Conservation (phyloP, 768 basidiomycete species). For the Auricularia cornea region DNA sequence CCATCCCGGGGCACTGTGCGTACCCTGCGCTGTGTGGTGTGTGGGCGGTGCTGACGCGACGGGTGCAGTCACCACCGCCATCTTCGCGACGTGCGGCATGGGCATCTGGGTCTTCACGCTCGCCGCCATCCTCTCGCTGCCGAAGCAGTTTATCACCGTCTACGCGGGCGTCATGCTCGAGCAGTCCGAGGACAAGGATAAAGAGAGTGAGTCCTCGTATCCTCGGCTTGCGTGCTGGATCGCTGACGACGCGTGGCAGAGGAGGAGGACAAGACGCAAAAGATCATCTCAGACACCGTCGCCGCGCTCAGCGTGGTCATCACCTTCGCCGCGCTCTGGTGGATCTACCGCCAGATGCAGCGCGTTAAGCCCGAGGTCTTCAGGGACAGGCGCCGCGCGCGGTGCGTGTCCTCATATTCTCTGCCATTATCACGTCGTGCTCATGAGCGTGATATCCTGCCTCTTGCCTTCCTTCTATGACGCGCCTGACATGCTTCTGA, state of each 20-base stretch:
- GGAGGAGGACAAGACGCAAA: conserved; percentile 37
- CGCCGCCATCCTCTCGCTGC: conserved; percentile 75
- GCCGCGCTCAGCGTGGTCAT: conserved; percentile 60
- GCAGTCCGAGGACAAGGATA: conserved; percentile 5
- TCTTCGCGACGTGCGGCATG: conserved; percentile 89
- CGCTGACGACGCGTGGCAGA: conserved; percentile 10
- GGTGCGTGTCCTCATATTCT: conserved; percentile 30
- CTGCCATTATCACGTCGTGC: background rate
- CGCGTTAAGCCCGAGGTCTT: conserved; percentile 58
- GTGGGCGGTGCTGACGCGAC: conserved; percentile 1
- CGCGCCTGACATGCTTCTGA: too few relatives aligned
- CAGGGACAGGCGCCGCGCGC: conserved; percentile 59
- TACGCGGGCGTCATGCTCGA: conserved; percentile 82
- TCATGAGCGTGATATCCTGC: background rate
- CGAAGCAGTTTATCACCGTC: conserved; percentile 88
- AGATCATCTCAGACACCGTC: conserved; percentile 61
- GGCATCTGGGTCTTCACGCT: conserved; percentile 63
- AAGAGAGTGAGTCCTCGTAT: background rate
- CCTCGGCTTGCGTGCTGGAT: conserved; percentile 9
- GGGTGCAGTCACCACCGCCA: conserved; percentile 66
- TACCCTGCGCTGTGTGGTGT: conserved; percentile 9
- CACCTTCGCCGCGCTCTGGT: conserved; percentile 76
- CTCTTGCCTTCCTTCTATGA: too few relatives aligned
- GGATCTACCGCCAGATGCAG: conserved; percentile 66
- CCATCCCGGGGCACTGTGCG: conserved; percentile 81